These are phyloP conservation scores for Aureobasidium subglaciale DNA, from an alignment of 2,329 filamentous ascomycete species.

Conservation along the genomic window DNA sequence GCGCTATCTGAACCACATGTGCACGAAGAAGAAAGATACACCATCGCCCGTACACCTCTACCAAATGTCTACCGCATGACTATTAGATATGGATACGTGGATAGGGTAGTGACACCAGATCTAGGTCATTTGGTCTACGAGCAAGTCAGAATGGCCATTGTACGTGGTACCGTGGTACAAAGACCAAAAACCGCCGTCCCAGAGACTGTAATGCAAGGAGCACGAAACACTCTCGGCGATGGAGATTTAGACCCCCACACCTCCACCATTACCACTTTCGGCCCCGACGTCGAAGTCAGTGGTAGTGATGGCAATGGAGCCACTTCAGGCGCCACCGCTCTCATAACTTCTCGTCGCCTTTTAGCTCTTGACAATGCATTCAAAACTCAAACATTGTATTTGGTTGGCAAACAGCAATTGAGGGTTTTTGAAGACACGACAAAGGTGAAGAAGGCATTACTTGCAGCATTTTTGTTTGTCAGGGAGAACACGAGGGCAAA, in stretches of 20 bases:
- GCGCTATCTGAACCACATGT: conserved; percentile 21
- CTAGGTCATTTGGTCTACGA: conserved; percentile 21
- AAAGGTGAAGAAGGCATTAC: conserved; percentile 38
- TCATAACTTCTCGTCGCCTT: conserved; percentile 11
- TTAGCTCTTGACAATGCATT: conserved; percentile 19
- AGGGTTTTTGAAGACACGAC: conserved; percentile 25
- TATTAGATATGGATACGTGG: conserved; percentile 22
- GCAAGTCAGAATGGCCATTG: conserved; percentile 20
- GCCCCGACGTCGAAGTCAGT: background rate
- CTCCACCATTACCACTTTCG: background rate
- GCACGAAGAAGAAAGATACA: conserved; percentile 19
- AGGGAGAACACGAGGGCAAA: conserved; percentile 60
- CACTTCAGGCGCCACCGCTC: background rate
- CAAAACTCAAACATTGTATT: conserved; percentile 19
- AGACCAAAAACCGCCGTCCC: background rate
- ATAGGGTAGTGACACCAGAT: conserved; percentile 22
- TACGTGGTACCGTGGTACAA: conserved; percentile 4
- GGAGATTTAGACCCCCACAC: background rate
- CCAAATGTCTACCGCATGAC: conserved; percentile 22
- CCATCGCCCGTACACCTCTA: conserved; percentile 19
- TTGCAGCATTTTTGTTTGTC: conserved; percentile 56
- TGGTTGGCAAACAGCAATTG: conserved; percentile 24
- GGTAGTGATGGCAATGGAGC: background rate
- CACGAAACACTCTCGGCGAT: background rate
- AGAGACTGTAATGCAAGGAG: background rate